Evolutionary conservation across 495 filamentous ascomycete species (phyloP), one percentile per base, ranked within the genome.

Genomic region (Venustampulla echinocandica): DNA sequence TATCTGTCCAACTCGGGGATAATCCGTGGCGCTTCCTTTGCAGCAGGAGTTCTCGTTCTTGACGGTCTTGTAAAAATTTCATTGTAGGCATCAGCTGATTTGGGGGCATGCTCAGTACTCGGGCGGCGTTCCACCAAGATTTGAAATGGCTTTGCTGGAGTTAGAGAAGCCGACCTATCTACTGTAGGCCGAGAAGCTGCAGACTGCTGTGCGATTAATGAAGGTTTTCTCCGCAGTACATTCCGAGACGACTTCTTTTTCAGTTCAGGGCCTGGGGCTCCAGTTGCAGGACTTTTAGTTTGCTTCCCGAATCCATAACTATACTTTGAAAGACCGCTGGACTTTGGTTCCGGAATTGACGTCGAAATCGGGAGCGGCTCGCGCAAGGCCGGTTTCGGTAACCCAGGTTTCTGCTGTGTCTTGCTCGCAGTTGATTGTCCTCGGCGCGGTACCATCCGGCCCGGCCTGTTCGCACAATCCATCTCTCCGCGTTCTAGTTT

Each of bases 1-100:
- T 78, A 78, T 20, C 74, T 65, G 46, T 78, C 74, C 30, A 78
- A 49, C 50, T 76, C 74, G 11, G 74, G 73, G 48, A 67, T 61
- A 61, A 70, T 34, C 63, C 64, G 3, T 62, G 67, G 56, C 49
- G 61, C 7, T 53, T 67, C 44, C 64, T 66, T 46, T 32, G 19
- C n/a, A 33, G 35, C 35, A 10, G 44, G 34, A 9, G 42, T 37
- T 21, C 23, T 53, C 15, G 52, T 21, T 21, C 42, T 44, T 4
- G 14, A 14, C 4, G 50, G 32, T 30, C 52, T 47, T 2, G 53
- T 53, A 32, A 56, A 59, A 28, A 59, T 54, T 14, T 53, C 56
- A 39, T 50, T 53, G 41, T 55, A 59, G 27, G 52, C 53, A 18
- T 55, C 53, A 1, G 43, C 42, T 6, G 56, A 53, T 38, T 50